A percentile compares a stretch with the other conserved stretches of the same genome.
Conservation (phyloP, 306 rosid genomes). For the Cucumis hystrix region DNA sequence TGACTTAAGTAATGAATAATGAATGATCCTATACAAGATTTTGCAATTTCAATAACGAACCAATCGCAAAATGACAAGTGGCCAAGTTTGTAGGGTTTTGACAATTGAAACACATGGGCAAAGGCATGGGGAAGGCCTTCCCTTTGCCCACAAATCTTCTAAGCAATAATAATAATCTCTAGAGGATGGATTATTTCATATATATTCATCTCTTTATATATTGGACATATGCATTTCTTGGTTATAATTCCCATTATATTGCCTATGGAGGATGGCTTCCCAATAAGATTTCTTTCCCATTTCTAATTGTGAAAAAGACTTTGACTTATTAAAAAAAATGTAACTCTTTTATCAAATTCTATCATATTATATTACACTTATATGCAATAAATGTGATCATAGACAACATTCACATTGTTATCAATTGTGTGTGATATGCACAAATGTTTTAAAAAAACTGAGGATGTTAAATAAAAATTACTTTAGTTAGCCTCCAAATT, state of each 20-base stretch:
- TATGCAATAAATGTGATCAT: too few relatives aligned
- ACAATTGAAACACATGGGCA: conserved; percentile 1
- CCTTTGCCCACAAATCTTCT: conserved; percentile 7
- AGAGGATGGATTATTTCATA: background rate
- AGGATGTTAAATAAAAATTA: too few relatives aligned
- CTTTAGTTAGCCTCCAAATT: too few relatives aligned
- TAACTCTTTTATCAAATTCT: too few relatives aligned
- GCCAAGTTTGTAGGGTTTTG: background rate
- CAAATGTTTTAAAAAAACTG: too few relatives aligned
- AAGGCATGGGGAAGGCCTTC: conserved; percentile 4
- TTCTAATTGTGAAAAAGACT: background rate
- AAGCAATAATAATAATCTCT: background rate
- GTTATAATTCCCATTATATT: background rate
- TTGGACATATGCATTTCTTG: background rate
- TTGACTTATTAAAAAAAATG: background rate
- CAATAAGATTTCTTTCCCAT: background rate
- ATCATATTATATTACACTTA: background rate
- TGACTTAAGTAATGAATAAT: background rate
- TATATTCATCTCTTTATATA: background rate
- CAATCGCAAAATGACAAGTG: background rate
- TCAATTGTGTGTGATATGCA: too few relatives aligned
- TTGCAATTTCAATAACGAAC: background rate
- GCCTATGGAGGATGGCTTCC: background rate
- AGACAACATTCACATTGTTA: too few relatives aligned
- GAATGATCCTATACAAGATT: background rate